Conservation (phyloP, 345 rosid genomes). For the Bretschneidera sinensis region DNA sequence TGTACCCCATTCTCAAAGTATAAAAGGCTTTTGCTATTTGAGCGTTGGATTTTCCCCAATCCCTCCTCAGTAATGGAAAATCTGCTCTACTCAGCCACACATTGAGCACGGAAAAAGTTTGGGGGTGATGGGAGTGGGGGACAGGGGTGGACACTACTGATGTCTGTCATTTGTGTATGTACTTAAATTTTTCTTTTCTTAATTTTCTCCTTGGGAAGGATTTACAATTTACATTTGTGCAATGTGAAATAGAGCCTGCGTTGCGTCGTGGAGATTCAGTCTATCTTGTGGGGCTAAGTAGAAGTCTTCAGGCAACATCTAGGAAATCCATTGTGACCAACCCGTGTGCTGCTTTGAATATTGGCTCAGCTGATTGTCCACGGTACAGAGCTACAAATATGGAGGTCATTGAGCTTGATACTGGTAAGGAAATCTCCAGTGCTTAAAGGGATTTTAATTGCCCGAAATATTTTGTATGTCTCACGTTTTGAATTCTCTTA, state of each 20-base stretch:
- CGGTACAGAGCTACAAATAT: conserved; percentile 94
- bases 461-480: not conserved
- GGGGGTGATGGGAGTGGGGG: not conserved
- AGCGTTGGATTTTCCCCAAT: too few species aligned
- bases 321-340: conserved; percentile 86
- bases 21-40: too few species aligned
- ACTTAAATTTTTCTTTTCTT: not conserved
- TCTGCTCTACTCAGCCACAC: too few species aligned
- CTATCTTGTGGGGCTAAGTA: conserved; percentile 81
- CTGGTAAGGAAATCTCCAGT: conserved; percentile 46
- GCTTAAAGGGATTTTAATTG: conserved; percentile 1
- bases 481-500: conserved; percentile 7
- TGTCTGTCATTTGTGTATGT: not conserved
- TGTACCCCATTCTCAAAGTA: not conserved
- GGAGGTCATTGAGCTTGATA: conserved; percentile 93
- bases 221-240: conserved; percentile 5
- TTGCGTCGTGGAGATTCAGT: conserved; percentile 89
- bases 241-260: conserved; percentile 58
- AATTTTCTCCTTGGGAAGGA: not conserved
- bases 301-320: conserved; percentile 87
- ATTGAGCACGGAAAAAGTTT: not conserved
- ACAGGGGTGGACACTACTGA: not conserved
- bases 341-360: conserved; percentile 84
- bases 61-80: too few species aligned
- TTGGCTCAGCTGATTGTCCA: conserved; percentile 86